A percentile compares a stretch with the other conserved stretches of the same genome.
Conservation (phyloP, 345 rosid species). For the Citrus hindsii region DNA sequence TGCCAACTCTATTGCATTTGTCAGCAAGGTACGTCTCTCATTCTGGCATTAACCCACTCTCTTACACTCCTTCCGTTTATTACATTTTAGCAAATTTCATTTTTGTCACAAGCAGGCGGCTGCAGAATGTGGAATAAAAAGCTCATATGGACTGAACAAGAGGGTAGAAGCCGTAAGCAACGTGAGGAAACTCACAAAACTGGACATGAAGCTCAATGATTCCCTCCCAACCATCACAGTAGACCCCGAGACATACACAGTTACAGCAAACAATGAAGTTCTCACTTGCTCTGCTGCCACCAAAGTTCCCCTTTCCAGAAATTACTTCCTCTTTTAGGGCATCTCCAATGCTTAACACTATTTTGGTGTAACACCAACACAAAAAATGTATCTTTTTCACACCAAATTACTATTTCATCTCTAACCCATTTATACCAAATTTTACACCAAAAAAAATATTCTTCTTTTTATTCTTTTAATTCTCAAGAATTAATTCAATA, state of each 20-base stretch:
- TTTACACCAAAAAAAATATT: no score
- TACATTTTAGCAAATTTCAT: not conserved
- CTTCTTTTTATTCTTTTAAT: no score
- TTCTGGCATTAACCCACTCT: not conserved
- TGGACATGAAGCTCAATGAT: slow-evolving; percentile 91
- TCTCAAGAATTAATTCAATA: no score
- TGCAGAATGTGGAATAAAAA: slow-evolving; percentile 47
- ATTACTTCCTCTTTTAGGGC: slow-evolving; percentile 72
- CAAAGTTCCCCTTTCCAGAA: slow-evolving; percentile 77
- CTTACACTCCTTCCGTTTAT: not conserved
- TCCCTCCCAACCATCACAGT: slow-evolving; percentile 74
- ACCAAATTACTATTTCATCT: no score
- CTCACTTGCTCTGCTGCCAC: slow-evolving; percentile 71
- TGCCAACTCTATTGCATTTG: slow-evolving; percentile 77
- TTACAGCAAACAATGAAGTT: slow-evolving; percentile 57
- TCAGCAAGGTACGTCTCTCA: slow-evolving; percentile 66
- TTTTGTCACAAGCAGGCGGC: slow-evolving; percentile 51
- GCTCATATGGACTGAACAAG: slow-evolving; percentile 60
- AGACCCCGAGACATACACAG: slow-evolving; percentile 82
- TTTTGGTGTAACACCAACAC: no score
- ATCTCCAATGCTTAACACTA: no score
- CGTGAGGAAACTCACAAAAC: slow-evolving; percentile 67
- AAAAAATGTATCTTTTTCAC: no score
- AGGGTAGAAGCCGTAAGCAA: slow-evolving; percentile 74
- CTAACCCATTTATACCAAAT: no score